Base-by-base conservation (phyloP, 2,329 filamentous ascomycete genomes). In the Ophiocordyceps polyrhachis-furcata region DNA sequence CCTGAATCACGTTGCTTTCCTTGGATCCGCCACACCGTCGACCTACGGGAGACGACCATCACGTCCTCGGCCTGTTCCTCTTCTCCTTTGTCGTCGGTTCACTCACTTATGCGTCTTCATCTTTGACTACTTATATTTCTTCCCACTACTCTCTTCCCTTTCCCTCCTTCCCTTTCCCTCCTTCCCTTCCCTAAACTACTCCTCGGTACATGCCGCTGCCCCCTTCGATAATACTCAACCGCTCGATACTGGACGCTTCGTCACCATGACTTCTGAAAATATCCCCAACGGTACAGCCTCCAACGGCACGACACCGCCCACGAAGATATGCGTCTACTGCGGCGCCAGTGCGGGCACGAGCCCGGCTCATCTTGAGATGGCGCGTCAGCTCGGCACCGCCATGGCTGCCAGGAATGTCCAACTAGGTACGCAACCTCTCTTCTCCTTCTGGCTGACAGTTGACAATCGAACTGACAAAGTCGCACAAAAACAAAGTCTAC, bases 321-420 rank as follows among this genome's bases (percentile, higher is more conserved):
- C 81, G 48, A 84, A 84, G 51, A 81, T 95, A 59, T 93, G 86
- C 61, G 89, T 96, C 52, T 96, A 94, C 73, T 96, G 91, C 67
- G 91, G 89, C 57, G 77, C 91, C 44, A 81, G 76, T 9, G 62
- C 73, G 15, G 91, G 91, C 43, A 77, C 70, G 44, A 81, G 76
- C 49, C 79, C 84, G 14, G 71, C 71, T 5, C 85, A 95, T 62
- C 64, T 93, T 55, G 77, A 79, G 59, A 79, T 86, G 8, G 91
- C 91, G 3, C 80, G 81, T 37, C 65, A 75, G 28, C 77, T 96
- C 14, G 89, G 81, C 45, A 67, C 68, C 31, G 69, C 72, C 51
- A 81, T 96, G 65, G 81, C 87, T 58, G 70, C 73, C 43, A 73
- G 83, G 56, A 79, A 84, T 59, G 86, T 93, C 55, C 73, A 75